Percentiles rank a stretch among this genome's conserved stretches.
Conservation (phyloP, 164 flowering plant genomes). For the Sextonia rubra region DNA sequence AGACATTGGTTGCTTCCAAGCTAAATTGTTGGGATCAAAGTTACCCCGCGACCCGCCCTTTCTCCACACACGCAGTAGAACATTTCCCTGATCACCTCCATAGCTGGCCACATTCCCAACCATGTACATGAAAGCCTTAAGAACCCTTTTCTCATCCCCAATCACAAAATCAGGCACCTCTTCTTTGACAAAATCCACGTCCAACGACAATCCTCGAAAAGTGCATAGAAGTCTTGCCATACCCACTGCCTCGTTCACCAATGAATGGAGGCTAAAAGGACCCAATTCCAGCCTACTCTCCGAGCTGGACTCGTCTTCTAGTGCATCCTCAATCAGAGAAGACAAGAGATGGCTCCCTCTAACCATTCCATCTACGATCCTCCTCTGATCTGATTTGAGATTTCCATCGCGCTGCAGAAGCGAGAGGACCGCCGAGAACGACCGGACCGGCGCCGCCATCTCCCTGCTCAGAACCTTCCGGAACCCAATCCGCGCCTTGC, state of each 20-base stretch:
- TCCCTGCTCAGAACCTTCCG: slow-evolving; percentile 58
- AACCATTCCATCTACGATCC: slow-evolving; percentile 45
- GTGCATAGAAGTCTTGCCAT: slow-evolving; percentile 44
- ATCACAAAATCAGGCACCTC: slow-evolving; percentile 45
- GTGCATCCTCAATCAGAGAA: slow-evolving; percentile 49
- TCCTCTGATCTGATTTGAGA: slow-evolving; percentile 25
- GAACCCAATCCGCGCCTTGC: slow-evolving; percentile 45
- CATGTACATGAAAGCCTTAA: slow-evolving; percentile 62
- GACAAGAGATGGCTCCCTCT: slow-evolving; percentile 46
- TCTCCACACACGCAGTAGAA: slow-evolving; percentile 29
- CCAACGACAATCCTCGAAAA: slow-evolving; percentile 33
- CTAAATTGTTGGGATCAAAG: slow-evolving; percentile 12
- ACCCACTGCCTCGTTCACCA: slow-evolving; percentile 42
- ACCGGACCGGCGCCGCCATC: slow-evolving; percentile 53
- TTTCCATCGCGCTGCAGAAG: slow-evolving; percentile 34
- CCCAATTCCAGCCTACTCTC: slow-evolving; percentile 15
- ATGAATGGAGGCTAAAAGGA: slow-evolving; percentile 41
- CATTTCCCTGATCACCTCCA: slow-evolving; percentile 18
- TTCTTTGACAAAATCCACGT: slow-evolving; percentile 26
- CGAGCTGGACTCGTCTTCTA: slow-evolving; percentile 24
- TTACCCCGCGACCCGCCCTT: slow-evolving; percentile 13
- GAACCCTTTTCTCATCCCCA: slow-evolving; percentile 55
- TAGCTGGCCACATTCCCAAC: slow-evolving; percentile 38
- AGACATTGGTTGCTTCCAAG: slow-evolving; percentile 12
- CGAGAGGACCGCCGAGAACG: slow-evolving; percentile 50